Percentiles rank a stretch among this genome's conserved stretches.
phyloP scores from a whole-genome alignment of 305 asterid genomes.

The Nicotiana rustica region DNA sequence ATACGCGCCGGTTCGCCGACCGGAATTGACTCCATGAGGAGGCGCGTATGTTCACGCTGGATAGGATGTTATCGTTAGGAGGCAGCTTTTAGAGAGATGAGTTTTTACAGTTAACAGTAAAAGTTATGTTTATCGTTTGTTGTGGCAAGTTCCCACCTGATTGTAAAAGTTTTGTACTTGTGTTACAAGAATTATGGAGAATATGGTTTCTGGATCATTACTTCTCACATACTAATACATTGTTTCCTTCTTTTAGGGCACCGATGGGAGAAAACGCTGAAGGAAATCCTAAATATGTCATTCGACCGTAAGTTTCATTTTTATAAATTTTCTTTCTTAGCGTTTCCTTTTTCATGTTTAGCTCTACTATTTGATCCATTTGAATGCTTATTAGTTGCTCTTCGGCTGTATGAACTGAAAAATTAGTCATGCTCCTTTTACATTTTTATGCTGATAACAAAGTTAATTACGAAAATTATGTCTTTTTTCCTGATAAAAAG shows the following conservation, averaged over 20 bases:
- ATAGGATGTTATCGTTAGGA: no score
- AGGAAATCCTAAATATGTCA: slow-evolving; percentile 83
- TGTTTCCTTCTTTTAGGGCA: slow-evolving; percentile 64
- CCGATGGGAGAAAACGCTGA: slow-evolving; percentile 82
- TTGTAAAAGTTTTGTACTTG: not conserved
- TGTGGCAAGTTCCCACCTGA: no score
- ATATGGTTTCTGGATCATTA: slow-evolving; percentile 26
- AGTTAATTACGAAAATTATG: not conserved
- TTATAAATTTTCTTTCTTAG: slow-evolving; percentile 23
- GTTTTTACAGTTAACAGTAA: no score
- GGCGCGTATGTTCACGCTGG: no score
- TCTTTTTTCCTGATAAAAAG: not conserved
- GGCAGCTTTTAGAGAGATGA: no score
- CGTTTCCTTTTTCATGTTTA: slow-evolving; percentile 2
- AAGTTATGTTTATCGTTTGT: no score
- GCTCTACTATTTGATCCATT: slow-evolving; percentile 24
- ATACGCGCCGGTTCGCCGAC: no score
- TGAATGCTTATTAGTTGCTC: slow-evolving; percentile 7
- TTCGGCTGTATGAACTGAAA: not conserved
- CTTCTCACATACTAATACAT: slow-evolving; percentile 30
- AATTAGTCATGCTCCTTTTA: no score
- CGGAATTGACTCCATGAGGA: no score
- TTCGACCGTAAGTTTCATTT: slow-evolving; percentile 82
- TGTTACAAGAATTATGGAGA: slow-evolving; percentile 33
- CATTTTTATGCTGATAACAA: not conserved